These are phyloP conservation scores for Stagonosporopsis tanaceti DNA, from an alignment of 2,329 filamentous ascomycete species.

Conservation along the genomic window DNA sequence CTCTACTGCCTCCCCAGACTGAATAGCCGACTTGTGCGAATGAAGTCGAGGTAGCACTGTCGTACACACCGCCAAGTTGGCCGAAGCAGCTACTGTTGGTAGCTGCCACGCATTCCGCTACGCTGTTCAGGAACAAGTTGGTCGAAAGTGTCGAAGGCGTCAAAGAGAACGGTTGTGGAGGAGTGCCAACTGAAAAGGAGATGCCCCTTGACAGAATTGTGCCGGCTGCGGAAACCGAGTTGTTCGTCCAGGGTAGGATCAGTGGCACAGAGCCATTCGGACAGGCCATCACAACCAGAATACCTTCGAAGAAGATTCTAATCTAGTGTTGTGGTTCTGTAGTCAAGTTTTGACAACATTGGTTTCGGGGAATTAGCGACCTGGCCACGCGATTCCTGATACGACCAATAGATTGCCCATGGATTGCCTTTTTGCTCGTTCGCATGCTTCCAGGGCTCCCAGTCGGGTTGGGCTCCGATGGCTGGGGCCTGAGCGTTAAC, in stretches of 20 bases:
- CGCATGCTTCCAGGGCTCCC: neutral
- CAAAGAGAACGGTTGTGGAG: constrained; percentile 27
- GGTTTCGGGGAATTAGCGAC: neutral
- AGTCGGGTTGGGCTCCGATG: neutral
- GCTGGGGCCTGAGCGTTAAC: neutral
- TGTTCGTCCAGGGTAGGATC: constrained; percentile 29
- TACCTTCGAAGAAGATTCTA: neutral
- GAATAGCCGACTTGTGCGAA: constrained; percentile 24
- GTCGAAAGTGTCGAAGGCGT: constrained; percentile 26
- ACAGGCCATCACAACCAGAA: constrained; percentile 22
- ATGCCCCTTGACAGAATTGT: constrained; percentile 26
- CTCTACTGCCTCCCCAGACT: constrained; percentile 26
- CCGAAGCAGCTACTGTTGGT: constrained; percentile 29
- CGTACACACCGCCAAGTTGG: constrained; percentile 26
- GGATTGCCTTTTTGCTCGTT: neutral
- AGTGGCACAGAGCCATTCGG: constrained; percentile 27
- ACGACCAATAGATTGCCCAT: neutral
- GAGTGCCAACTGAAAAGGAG: constrained; percentile 26
- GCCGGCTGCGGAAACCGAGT: constrained; percentile 23
- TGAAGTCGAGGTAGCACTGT: constrained; percentile 24
- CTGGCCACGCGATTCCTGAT: neutral
- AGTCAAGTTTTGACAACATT: neutral
- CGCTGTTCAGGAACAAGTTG: constrained; percentile 29
- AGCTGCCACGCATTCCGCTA: constrained; percentile 22
- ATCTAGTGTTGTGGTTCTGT: neutral